phyloP scores from a whole-genome alignment of 1,139 yeast genomes.

The Zygosaccharomyces pseudobailii region DNA sequence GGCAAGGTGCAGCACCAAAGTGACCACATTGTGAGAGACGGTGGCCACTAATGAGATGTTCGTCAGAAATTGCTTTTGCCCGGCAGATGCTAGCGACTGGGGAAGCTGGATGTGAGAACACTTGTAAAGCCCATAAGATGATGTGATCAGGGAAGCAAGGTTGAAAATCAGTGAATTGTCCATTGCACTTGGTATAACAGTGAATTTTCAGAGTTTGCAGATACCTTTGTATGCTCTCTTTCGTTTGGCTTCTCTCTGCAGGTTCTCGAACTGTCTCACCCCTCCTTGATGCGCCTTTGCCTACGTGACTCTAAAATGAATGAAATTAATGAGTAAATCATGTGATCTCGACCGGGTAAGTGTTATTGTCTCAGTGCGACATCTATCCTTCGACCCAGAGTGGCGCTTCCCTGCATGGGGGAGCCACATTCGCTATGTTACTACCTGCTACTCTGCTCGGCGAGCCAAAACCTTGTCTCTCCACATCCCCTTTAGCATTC shows the following conservation, averaged over 20 bases:
- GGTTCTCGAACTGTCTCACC: background rate
- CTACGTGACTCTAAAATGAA: background rate
- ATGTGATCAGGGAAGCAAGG: constrained; percentile 20
- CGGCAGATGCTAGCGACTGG: constrained; percentile 46
- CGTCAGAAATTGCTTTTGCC: constrained; percentile 66
- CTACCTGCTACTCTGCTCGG: background rate
- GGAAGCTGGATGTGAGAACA: constrained; percentile 41
- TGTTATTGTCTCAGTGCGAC: background rate
- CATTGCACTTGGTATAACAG: background rate
- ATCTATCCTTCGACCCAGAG: background rate
- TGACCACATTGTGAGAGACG: constrained; percentile 33
- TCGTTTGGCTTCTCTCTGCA: background rate
- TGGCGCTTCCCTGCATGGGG: background rate
- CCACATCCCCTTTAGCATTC: background rate
- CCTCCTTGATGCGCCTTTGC: background rate
- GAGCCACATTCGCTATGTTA: background rate
- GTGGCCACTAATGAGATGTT: constrained; percentile 52
- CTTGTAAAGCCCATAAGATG: constrained; percentile 28
- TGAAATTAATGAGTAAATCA: background rate
- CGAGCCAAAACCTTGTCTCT: background rate
- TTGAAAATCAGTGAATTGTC: constrained; percentile 18
- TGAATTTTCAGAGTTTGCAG: too few relatives aligned
- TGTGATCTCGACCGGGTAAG: background rate
- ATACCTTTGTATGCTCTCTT: too few relatives aligned
- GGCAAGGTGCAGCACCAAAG: constrained; percentile 9